Percentiles rank a stretch among this genome's conserved stretches.
Conservation (phyloP, 345 rosid species). For the Corchorus olitorius region DNA sequence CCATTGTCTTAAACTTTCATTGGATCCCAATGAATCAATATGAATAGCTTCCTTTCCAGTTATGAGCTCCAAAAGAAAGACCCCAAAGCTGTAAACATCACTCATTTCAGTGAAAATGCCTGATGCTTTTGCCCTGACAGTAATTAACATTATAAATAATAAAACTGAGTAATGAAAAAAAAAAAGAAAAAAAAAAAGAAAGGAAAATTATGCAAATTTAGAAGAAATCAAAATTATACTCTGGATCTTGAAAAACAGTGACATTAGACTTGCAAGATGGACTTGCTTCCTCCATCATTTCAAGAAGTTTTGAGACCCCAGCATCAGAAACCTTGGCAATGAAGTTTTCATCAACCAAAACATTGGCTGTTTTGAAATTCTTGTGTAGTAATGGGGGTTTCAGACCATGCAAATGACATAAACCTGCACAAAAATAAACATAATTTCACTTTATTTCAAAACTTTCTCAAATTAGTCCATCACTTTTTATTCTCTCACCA, state of each 20-base stretch:
- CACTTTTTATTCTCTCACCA: conserved; percentile 1
- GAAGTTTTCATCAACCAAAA: conserved; percentile 62
- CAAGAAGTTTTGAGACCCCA: conserved; percentile 43
- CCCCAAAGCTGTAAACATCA: conserved; percentile 68
- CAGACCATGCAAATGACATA: conserved; percentile 51
- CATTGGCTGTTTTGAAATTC: conserved; percentile 64
- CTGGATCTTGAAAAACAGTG: conserved; percentile 53
- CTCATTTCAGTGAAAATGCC: conserved; percentile 46
- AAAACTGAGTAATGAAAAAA: background rate
- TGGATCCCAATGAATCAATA: conserved; percentile 30
- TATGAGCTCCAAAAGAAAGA: conserved; percentile 67
- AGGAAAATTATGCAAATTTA: background rate
- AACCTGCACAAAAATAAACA: conserved; percentile 45
- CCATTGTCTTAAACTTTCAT: conserved; percentile 50
- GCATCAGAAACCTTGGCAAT: conserved; percentile 59
- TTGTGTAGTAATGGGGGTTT: conserved; percentile 60
- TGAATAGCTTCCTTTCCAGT: conserved; percentile 44
- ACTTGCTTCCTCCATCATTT: conserved; percentile 49
- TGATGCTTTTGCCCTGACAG: conserved; percentile 38
- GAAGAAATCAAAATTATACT: conserved; percentile 42
- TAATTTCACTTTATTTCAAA: background rate
- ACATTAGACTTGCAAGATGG: conserved; percentile 37
- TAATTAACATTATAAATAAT: background rate
- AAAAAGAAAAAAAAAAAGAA: background rate
- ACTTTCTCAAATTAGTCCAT: background rate